A percentile compares a stretch with the other conserved stretches of the same genome.
These are phyloP conservation scores for Populus nigra DNA, from an alignment of 345 rosid genomes.

Conservation along the genomic window DNA sequence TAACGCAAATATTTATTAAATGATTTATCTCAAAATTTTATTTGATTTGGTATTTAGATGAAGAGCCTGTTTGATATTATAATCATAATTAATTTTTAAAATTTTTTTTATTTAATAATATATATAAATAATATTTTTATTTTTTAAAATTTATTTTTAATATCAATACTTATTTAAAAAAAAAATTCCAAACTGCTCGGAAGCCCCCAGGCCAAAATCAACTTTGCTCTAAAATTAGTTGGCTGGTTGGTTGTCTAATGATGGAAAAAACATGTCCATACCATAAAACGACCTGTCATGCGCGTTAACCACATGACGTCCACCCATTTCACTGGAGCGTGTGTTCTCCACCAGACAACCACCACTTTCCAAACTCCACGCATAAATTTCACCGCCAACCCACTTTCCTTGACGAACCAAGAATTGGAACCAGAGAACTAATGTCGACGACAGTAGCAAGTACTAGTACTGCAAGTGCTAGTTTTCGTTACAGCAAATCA, in stretches of 20 bases:
- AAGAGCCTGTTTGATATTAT: too few relatives aligned
- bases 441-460: slow-evolving; percentile 30
- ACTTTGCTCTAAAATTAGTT: neutral
- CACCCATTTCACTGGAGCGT: slow-evolving; percentile 13
- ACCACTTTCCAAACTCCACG: neutral
- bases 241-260: neutral
- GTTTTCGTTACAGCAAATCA: slow-evolving; percentile 31
- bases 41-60: too few relatives aligned
- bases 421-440: neutral
- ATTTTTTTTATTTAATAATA: too few relatives aligned
- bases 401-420: neutral
- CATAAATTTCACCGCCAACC: neutral
- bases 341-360: slow-evolving; percentile 58
- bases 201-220: too few relatives aligned
- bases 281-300: neutral
- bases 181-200: too few relatives aligned
- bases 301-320: neutral
- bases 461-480: slow-evolving; percentile 13
- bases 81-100: too few relatives aligned
- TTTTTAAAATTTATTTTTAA: too few relatives aligned
- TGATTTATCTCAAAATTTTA: too few relatives aligned
- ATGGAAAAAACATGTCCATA: neutral
- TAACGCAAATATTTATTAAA: too few relatives aligned
- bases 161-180: too few relatives aligned
- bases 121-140: too few relatives aligned